A percentile compares a stretch with the other conserved stretches of the same genome.
These are phyloP conservation scores for Dioscorea zingiberensis DNA, from an alignment of 106 monocot species.

Conservation along the genomic window DNA sequence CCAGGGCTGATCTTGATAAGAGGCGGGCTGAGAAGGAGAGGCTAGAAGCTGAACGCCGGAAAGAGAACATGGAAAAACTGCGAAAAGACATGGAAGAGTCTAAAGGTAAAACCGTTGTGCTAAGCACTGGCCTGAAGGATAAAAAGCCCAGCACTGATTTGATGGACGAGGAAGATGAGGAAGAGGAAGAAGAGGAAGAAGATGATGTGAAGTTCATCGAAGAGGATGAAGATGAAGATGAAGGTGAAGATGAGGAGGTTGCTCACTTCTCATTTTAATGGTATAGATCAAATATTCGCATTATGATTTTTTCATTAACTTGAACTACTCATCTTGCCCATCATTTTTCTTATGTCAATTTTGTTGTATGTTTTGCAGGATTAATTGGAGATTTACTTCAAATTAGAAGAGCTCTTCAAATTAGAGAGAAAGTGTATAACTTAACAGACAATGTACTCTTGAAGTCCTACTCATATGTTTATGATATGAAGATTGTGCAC, in stretches of 20 bases:
- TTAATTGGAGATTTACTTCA: too few relatives aligned
- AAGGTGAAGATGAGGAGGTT: constrained; percentile 84
- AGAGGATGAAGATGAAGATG: constrained; percentile 66
- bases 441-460: too few relatives aligned
- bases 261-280: constrained; percentile 64
- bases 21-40: constrained; percentile 79
- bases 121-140: constrained; percentile 85
- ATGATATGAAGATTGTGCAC: too few relatives aligned
- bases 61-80: constrained; percentile 76
- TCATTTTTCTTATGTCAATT: too few relatives aligned
- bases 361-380: too few relatives aligned
- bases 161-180: constrained; percentile 49
- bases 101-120: constrained; percentile 74
- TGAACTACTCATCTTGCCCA: too few relatives aligned
- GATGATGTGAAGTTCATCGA: constrained; percentile 42
- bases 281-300: too few relatives aligned
- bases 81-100: constrained; percentile 78
- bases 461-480: too few relatives aligned
- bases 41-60: constrained; percentile 58
- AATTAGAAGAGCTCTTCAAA: too few relatives aligned
- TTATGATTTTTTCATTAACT: too few relatives aligned
- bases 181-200: constrained; percentile 59
- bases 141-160: constrained; percentile 26
- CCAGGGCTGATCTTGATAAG: constrained; percentile 90
- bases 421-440: too few relatives aligned